phyloP scores from a whole-genome alignment of 805 yeast genomes.

The Novakomyces olei region DNA sequence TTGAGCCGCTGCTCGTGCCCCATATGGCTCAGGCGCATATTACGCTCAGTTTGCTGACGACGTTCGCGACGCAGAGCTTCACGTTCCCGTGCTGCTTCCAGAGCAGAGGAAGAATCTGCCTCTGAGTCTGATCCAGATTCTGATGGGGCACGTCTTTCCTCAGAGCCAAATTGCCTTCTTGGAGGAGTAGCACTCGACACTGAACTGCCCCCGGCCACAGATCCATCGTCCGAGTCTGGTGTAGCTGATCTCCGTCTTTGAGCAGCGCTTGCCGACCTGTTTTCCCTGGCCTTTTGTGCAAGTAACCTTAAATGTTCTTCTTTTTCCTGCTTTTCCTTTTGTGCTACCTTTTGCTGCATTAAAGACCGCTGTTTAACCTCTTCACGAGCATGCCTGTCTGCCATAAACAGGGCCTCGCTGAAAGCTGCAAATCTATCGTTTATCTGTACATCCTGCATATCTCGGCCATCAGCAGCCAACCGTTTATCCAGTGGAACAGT shows the following conservation, averaged over 20 bases:
- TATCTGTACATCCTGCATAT: slow-evolving; percentile 20
- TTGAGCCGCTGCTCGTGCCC: slow-evolving; percentile 21
- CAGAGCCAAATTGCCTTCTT: not conserved
- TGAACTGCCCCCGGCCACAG: not conserved
- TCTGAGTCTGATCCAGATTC: slow-evolving; percentile 2
- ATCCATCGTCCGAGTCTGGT: not conserved
- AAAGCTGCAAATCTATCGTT: slow-evolving; percentile 38
- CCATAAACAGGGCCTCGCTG: slow-evolving; percentile 49
- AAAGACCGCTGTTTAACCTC: slow-evolving; percentile 31
- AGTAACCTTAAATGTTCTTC: slow-evolving; percentile 30
- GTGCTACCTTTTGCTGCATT: slow-evolving; percentile 27
- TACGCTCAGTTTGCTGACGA: slow-evolving; percentile 26
- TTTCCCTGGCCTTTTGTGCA: slow-evolving; percentile 28
- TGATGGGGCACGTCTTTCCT: too few relatives aligned
- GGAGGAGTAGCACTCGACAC: not conserved
- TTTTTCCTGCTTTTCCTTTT: slow-evolving; percentile 25
- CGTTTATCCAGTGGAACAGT: slow-evolving; percentile 64
- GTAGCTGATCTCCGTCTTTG: not conserved
- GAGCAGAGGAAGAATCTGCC: slow-evolving; percentile 12
- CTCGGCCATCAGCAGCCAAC: slow-evolving; percentile 30
- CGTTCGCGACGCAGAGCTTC: slow-evolving; percentile 24
- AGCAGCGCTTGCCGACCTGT: slow-evolving; percentile 6
- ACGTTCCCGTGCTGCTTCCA: slow-evolving; percentile 13
- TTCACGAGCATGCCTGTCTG: slow-evolving; percentile 38
- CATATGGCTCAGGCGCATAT: slow-evolving; percentile 23